phyloP scores from a whole-genome alignment of 345 rosid species.

The Sonneratia caseolaris region DNA sequence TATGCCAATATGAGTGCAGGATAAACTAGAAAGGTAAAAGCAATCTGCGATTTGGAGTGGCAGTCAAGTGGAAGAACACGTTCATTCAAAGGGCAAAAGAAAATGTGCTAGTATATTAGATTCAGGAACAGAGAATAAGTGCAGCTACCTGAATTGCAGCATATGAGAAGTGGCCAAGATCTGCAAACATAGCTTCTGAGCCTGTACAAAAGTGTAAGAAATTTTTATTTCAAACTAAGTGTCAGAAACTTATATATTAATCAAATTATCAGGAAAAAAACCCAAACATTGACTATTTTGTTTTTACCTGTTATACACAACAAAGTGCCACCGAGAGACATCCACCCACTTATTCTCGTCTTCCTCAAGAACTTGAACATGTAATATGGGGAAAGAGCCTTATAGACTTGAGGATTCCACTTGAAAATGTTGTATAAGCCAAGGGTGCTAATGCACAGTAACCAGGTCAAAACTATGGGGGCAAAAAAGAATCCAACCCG shows the following conservation, averaged over 20 bases:
- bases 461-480: conserved; percentile 15
- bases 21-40: conserved; percentile 18
- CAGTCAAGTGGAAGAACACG: background rate
- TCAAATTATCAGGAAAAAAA: background rate
- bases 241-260: background rate
- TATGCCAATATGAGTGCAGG: conserved; percentile 19
- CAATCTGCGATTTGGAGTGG: conserved; percentile 11
- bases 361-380: conserved; percentile 17
- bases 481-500: conserved; percentile 19
- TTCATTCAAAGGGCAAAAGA: background rate
- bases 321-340: conserved; percentile 21
- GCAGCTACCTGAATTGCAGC: conserved; percentile 12
- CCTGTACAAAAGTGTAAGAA: conserved; percentile 29
- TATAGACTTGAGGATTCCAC: conserved; percentile 14
- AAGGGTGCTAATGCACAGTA: conserved; percentile 13
- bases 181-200: conserved; percentile 99
- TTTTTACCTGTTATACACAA: conserved; percentile 17
- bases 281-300: background rate
- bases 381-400: conserved; percentile 17
- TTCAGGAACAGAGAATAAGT: background rate
- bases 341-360: conserved; percentile 16
- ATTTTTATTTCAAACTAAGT: too few relatives aligned
- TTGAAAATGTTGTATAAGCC: conserved; percentile 17
- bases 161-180: conserved; percentile 75
- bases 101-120: background rate